Evolutionary conservation across 352 stramenopile species (phyloP).

Genomic region (Pythium chondricola): DNA sequence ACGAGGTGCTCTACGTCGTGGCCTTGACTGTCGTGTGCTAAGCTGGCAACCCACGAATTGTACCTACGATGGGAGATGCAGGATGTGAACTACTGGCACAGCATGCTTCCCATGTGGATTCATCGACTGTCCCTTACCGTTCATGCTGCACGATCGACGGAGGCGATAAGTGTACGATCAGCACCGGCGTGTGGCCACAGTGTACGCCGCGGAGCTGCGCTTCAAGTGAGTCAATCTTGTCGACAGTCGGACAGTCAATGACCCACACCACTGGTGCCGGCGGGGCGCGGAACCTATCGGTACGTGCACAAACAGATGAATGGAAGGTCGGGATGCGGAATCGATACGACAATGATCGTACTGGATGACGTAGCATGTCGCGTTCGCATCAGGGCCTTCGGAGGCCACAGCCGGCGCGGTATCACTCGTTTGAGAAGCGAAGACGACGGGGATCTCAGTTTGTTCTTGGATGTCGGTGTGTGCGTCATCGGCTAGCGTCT

Average conservation of each 20-base stretch:
- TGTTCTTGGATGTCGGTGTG: not conserved
- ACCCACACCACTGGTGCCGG: conserved; percentile 48
- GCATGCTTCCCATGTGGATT: too few species aligned
- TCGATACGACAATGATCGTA: conserved; percentile 1
- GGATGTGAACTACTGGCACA: too few species aligned
- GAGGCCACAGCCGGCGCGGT: too few species aligned
- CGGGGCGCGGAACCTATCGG: conserved; percentile 16
- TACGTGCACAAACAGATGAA: too few species aligned
- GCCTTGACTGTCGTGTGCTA: not conserved
- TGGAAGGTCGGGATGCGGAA: not conserved
- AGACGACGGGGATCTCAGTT: conserved; percentile 11
- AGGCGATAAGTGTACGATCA: conserved; percentile 55
- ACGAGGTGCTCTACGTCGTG: conserved; percentile 32
- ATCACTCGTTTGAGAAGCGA: not conserved
- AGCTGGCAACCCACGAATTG: not conserved
- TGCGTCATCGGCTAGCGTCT: not conserved
- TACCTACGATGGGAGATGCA: too few species aligned
- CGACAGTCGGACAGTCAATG: conserved; percentile 32
- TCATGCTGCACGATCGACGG: not conserved
- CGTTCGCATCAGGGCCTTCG: not conserved
- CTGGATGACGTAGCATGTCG: conserved; percentile 33
- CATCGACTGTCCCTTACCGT: not conserved
- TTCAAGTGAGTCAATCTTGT: conserved; percentile 26
- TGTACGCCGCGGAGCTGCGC: conserved; percentile 12
- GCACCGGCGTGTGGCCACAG: conserved; percentile 27